Conservation (phyloP, 805 yeast genomes). For the Metschnikowia bowlesiae region DNA sequence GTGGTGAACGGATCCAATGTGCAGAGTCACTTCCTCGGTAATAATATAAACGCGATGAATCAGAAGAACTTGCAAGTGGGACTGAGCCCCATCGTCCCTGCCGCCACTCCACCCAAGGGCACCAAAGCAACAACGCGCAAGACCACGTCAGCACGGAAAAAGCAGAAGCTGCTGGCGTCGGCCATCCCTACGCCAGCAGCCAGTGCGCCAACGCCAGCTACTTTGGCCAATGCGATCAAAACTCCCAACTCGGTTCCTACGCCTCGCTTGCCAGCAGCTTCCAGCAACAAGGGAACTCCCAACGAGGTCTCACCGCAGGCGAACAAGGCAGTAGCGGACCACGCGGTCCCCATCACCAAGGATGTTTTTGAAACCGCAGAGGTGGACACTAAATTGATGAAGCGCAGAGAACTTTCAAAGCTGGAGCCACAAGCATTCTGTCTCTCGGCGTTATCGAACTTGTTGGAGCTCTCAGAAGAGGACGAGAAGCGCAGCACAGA, state of each 20-base stretch:
- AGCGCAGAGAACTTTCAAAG: conserved; percentile 43
- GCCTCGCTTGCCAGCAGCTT: conserved; percentile 34
- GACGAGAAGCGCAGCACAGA: conserved; percentile 4
- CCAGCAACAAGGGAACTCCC: conserved; percentile 42
- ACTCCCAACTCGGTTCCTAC: conserved; percentile 43
- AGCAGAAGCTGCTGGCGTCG: conserved; percentile 19
- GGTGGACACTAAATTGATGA: conserved; percentile 40
- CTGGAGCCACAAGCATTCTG: conserved; percentile 47
- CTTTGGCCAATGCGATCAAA: conserved; percentile 36
- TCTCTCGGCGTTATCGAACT: conserved; percentile 47
- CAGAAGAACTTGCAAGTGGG: neutral
- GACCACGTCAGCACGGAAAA: conserved; percentile 5
- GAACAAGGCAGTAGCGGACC: conserved; percentile 5
- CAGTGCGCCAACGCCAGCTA: conserved; percentile 35
- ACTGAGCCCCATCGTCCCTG: conserved; percentile 2
- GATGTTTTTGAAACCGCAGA: conserved; percentile 22
- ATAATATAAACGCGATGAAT: neutral
- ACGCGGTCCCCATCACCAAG: conserved; percentile 11
- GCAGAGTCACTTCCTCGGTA: neutral
- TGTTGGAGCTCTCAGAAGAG: conserved; percentile 42
- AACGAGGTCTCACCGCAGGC: conserved; percentile 31
- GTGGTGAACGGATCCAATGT: neutral
- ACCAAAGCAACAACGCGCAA: conserved; percentile 1
- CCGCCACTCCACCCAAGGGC: neutral
- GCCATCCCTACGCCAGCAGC: conserved; percentile 35